phyloP scores from a whole-genome alignment of 129 eudicot genomes.

The Ambrosia artemisiifolia region DNA sequence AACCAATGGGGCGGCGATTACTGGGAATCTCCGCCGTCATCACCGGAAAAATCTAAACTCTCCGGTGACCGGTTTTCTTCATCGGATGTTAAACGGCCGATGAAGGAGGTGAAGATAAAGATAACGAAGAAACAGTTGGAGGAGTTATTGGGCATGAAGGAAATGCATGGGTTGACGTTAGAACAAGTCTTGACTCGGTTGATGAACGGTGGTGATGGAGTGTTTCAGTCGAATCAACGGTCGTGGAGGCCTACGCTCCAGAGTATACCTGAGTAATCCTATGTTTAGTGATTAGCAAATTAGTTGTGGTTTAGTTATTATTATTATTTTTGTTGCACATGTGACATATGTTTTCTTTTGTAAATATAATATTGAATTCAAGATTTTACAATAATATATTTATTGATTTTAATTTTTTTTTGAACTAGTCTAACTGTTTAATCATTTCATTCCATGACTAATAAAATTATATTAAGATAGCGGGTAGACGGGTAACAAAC shows the following conservation, averaged over 20 bases:
- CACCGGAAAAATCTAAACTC: slow-evolving; percentile 10
- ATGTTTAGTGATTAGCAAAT: not conserved
- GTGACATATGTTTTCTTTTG: not conserved
- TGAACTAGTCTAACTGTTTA: too few relatives aligned
- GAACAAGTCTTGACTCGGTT: slow-evolving; percentile 37
- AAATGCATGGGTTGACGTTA: slow-evolving; percentile 39
- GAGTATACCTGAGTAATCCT: slow-evolving; percentile 46
- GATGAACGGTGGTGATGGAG: slow-evolving; percentile 36
- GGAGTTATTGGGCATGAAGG: slow-evolving; percentile 30
- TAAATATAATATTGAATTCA: slow-evolving; percentile 11
- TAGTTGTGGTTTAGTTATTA: not conserved
- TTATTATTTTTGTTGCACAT: not conserved
- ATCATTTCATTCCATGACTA: too few relatives aligned
- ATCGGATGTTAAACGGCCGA: not conserved
- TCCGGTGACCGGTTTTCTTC: slow-evolving; percentile 9
- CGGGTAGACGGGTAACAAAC: too few relatives aligned
- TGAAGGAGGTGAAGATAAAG: slow-evolving; percentile 49
- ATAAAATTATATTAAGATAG: too few relatives aligned
- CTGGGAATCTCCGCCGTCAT: slow-evolving; percentile 32
- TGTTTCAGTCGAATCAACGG: slow-evolving; percentile 24
- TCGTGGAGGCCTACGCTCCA: slow-evolving; percentile 58
- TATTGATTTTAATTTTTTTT: not conserved
- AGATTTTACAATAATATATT: not conserved
- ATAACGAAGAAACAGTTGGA: slow-evolving; percentile 47
- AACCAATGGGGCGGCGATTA: too few relatives aligned